Base-by-base conservation (phyloP, 768 basidiomycete species). In the Tulasnella calospora region DNA sequence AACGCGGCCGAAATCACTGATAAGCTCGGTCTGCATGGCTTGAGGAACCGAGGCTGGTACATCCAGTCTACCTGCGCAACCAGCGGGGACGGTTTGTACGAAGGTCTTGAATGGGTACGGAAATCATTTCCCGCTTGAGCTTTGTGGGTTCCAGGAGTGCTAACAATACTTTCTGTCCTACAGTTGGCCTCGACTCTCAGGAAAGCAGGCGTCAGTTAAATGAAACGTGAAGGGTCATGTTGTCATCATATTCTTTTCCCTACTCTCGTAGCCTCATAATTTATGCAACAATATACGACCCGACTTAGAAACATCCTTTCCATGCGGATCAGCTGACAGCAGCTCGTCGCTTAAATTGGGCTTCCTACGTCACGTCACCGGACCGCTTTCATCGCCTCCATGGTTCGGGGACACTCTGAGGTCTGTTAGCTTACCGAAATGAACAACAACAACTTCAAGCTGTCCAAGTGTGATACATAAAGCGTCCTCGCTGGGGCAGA, bases 1-100 rank as follows among this genome's bases (percentile, higher is more conserved):
- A 97, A 96, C 84, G 97, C 97, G 57, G 94, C 96, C 81, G 98
- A 99, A 86, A 98, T 99, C 83, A 99, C 98, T 79, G 98, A 99
- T 87, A 99, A 99, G 86, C 95, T 99, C 82, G 97, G 98, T 80
- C 93, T 99, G 74, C 98, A 99, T 84, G 94, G 95, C 74, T 92
- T 99, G 82, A 92, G 96, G 84, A 94, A 98, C 88, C 89, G 98
- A 87, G 95, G 93, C 80, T 99, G 98, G 98, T 97, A 94, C 85
- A 97, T 98, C 82, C 94, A 95, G 94, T 94, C 97, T 81, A 95
- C 98, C 69, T 99, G 97, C 84, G 98, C 98, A 78, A 98, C 98
- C 69, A 96, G 94, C 82, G 98, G 97, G 81, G 98, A 99, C 84
- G 98, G 98, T 87, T 88, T 99, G 79, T 99, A 99, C 85, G 97